These are phyloP conservation scores for Spathaspora sp. DNA, from an alignment of 805 yeast genomes.

Conservation along the genomic window DNA sequence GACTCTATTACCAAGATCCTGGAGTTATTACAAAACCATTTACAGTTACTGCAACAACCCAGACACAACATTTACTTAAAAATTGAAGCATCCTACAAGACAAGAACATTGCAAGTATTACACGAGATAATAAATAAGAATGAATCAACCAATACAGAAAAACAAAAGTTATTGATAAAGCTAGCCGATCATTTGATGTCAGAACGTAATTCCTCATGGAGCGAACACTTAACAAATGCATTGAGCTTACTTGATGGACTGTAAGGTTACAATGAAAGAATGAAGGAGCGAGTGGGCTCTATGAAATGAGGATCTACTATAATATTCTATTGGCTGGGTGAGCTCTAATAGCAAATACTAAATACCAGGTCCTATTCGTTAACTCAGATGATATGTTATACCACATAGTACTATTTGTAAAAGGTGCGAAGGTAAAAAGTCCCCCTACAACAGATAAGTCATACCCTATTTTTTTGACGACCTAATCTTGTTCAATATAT, in stretches of 20 bases:
- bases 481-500: too few relatives aligned
- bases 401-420: too few relatives aligned
- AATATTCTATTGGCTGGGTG: too few relatives aligned
- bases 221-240: background rate
- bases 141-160: background rate
- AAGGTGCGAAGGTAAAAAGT: too few relatives aligned
- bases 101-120: constrained; percentile 2
- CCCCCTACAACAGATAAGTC: too few relatives aligned
- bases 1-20: background rate
- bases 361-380: too few relatives aligned
- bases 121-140: background rate
- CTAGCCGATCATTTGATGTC: background rate
- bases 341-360: too few relatives aligned
- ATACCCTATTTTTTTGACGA: too few relatives aligned
- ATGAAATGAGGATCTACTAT: too few relatives aligned
- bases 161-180: background rate
- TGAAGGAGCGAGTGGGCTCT: background rate
- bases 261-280: background rate
- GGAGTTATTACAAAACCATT: background rate
- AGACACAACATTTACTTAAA: constrained; percentile 3
- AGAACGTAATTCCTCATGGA: background rate
- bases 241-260: background rate
- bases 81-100: constrained; percentile 1
- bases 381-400: too few relatives aligned
- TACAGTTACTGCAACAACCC: constrained; percentile 2